Percentiles rank a stretch among this genome's conserved stretches.
phyloP scores from a whole-genome alignment of 345 rosid genomes.

The Camelina sativa region DNA sequence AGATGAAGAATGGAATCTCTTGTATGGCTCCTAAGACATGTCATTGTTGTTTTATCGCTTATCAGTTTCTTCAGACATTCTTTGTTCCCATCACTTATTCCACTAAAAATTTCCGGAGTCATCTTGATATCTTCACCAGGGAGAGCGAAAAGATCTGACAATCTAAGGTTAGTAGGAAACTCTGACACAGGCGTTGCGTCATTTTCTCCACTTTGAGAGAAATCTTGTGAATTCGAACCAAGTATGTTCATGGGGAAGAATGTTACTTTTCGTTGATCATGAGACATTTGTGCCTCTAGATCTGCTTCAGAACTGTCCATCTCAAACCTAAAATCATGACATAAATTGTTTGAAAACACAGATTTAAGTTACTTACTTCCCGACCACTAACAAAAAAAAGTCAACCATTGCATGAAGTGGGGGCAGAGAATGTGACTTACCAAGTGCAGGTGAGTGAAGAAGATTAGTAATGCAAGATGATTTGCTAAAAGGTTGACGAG shows the following conservation, averaged over 20 bases:
- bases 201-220: background rate
- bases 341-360: background rate
- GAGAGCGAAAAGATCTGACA: background rate
- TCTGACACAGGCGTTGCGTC: background rate
- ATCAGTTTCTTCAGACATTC: background rate
- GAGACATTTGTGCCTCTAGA: constrained; percentile 21
- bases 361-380: no score
- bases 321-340: background rate
- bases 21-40: background rate
- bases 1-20: constrained; percentile 29
- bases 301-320: constrained; percentile 14
- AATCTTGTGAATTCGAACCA: background rate
- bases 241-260: background rate
- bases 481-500: no score
- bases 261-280: background rate
- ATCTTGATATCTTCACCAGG: background rate
- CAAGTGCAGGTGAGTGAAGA: no score
- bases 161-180: background rate
- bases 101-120: constrained; percentile 3
- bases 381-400: no score
- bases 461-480: background rate
- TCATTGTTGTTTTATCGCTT: background rate
- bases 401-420: no score
- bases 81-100: background rate
- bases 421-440: no score